phyloP scores from a whole-genome alignment of 2,329 filamentous ascomycete species.

The Thyridium curvatum region DNA sequence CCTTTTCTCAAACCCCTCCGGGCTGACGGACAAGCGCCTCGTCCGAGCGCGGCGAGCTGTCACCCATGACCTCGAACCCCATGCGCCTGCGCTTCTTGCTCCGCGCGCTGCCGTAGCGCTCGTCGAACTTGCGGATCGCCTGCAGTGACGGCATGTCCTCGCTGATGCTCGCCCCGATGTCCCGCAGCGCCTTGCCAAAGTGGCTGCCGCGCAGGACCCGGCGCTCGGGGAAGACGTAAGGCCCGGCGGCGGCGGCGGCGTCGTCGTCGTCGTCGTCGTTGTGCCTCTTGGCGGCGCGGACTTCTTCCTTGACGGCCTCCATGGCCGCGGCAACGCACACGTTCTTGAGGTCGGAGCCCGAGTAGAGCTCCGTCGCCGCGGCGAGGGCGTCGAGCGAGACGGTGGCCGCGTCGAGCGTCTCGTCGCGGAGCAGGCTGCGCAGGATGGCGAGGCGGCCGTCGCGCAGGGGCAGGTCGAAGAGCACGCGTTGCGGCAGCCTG shows the following conservation, averaged over 20 bases:
- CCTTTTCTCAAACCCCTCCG: no score
- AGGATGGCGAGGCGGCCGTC: constrained; percentile 56
- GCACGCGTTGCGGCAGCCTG: constrained; percentile 64
- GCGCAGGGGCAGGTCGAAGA: constrained; percentile 65
- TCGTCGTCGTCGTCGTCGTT: constrained; percentile 21
- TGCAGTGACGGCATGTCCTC: constrained; percentile 87
- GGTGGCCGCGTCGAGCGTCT: constrained; percentile 47
- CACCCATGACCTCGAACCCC: constrained; percentile 49
- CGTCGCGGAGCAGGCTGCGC: constrained; percentile 63
- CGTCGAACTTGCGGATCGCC: constrained; percentile 90
- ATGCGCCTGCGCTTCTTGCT: constrained; percentile 51
- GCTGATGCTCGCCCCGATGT: constrained; percentile 87
- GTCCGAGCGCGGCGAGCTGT: constrained; percentile 26
- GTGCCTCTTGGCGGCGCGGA: constrained; percentile 23
- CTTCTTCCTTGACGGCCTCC: constrained; percentile 72
- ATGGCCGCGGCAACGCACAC: constrained; percentile 74
- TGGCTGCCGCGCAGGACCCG: constrained; percentile 62
- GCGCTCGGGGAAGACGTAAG: constrained; percentile 60
- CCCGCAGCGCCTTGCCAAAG: constrained; percentile 78
- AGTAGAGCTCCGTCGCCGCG: constrained; percentile 67
- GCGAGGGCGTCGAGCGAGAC: constrained; percentile 61
- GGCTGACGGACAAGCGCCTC: constrained; percentile 35
- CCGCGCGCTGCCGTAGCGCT: constrained; percentile 76
- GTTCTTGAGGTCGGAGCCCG: constrained; percentile 79
- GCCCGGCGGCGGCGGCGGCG: constrained; percentile 25